Evolutionary conservation across 1,284 basidiomycete species (phyloP).

Genomic region (Leccinum subspadiceum): DNA sequence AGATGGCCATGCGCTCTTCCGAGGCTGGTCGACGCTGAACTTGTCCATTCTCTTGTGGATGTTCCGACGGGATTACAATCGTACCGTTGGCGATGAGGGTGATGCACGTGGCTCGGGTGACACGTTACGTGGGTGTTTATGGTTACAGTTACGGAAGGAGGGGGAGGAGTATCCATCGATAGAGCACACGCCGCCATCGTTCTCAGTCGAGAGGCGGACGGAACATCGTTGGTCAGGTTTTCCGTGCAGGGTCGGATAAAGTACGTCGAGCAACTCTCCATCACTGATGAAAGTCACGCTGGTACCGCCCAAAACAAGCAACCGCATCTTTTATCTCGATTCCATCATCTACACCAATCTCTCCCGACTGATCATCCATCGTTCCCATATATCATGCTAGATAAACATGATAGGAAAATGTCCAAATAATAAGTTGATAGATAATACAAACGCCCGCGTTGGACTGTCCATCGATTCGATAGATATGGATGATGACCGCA

Average conservation of each 20-base stretch:
- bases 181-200: constrained; percentile 11
- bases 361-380: not conserved
- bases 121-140: not conserved
- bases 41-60: constrained; percentile 15
- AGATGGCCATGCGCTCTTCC: constrained; percentile 12
- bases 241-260: constrained; percentile 17
- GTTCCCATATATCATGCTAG: not conserved
- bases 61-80: constrained; percentile 10
- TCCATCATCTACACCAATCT: not conserved
- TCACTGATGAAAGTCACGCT: not conserved
- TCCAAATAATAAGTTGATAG: constrained; percentile 15
- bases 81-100: not conserved
- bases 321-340: not conserved
- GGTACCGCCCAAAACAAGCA: not conserved
- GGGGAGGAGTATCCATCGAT: constrained; percentile 1
- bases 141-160: constrained; percentile 4
- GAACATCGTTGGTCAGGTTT: constrained; percentile 6
- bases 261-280: not conserved
- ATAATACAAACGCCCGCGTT: constrained; percentile 3
- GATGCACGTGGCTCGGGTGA: not conserved
- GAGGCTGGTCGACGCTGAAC: constrained; percentile 9
- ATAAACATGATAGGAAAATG: not conserved
- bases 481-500: not conserved
- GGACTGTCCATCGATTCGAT: not conserved
- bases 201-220: not conserved